Conservation (phyloP, 345 rosid genomes). For the Euphorbia pulcherrima region DNA sequence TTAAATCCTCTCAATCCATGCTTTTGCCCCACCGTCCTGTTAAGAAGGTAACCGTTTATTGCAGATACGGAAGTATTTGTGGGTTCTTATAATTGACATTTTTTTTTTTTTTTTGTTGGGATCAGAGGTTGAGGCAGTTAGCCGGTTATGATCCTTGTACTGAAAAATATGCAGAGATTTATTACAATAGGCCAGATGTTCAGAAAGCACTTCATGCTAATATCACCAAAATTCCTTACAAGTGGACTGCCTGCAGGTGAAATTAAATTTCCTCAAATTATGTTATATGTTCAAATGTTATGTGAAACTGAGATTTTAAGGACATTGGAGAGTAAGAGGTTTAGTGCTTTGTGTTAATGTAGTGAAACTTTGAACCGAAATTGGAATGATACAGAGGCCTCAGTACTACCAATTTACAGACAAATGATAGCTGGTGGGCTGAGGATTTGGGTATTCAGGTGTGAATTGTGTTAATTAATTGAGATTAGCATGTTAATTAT, state of each 20-base stretch:
- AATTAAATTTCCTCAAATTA: too few species aligned
- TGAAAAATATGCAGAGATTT: constrained; percentile 88
- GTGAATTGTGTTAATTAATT: too few species aligned
- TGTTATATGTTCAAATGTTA: too few species aligned
- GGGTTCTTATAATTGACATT: not conserved
- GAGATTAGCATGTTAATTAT: not conserved
- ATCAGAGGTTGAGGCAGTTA: constrained; percentile 50
- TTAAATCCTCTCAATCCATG: constrained; percentile 33
- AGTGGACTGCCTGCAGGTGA: constrained; percentile 98
- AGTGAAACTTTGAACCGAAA: constrained; percentile 81
- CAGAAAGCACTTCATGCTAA: constrained; percentile 90
- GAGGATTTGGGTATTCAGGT: constrained; percentile 97
- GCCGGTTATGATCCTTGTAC: constrained; percentile 98
- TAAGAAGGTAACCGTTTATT: constrained; percentile 21
- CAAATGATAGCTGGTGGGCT: constrained; percentile 77
- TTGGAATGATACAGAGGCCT: constrained; percentile 84
- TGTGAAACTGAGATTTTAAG: too few species aligned
- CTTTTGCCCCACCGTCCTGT: constrained; percentile 68
- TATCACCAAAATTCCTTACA: constrained; percentile 59
- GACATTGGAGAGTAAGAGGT: too few species aligned
- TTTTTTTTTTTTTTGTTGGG: not conserved
- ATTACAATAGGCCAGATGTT: constrained; percentile 87
- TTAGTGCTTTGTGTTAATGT: constrained; percentile 17
- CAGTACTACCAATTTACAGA: constrained; percentile 77
- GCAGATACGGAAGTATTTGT: too few species aligned